Conservation (phyloP, 2,329 filamentous ascomycete genomes). For the Aspergillus ochraceus region DNA sequence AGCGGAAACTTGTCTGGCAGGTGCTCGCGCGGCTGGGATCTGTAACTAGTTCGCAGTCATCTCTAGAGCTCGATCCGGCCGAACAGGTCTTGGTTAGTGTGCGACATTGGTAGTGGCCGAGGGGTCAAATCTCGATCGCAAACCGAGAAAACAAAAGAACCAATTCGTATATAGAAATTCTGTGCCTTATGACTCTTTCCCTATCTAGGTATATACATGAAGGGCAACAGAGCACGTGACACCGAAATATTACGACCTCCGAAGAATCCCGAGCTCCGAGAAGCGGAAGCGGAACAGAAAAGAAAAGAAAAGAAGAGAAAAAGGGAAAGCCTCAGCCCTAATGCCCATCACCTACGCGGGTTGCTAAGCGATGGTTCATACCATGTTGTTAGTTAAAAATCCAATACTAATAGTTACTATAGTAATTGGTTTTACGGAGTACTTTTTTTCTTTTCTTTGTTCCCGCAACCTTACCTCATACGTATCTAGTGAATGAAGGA, state of each 20-base stretch:
- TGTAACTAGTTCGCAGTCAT: constrained; percentile 49
- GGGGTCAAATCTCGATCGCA: background rate
- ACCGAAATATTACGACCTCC: constrained; percentile 6
- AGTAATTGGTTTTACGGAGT: too few relatives aligned
- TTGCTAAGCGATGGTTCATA: constrained; percentile 12
- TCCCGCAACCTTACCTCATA: background rate
- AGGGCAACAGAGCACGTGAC: background rate
- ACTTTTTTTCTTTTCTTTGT: background rate
- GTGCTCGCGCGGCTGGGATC: constrained; percentile 65
- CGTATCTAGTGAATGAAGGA: background rate
- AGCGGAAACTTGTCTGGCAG: constrained; percentile 66
- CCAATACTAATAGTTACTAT: too few relatives aligned
- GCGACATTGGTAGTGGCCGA: constrained; percentile 63
- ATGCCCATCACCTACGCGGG: constrained; percentile 4
- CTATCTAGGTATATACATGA: too few relatives aligned
- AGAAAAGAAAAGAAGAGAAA: background rate
- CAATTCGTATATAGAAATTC: too few relatives aligned
- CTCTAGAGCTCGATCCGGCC: constrained; percentile 30
- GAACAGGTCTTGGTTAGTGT: constrained; percentile 58
- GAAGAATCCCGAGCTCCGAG: constrained; percentile 19
- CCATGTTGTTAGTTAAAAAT: too few relatives aligned
- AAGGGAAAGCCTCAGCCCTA: constrained; percentile 16
- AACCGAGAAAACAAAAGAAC: background rate
- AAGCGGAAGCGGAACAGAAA: background rate
- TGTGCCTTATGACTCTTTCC: background rate